phyloP scores from a whole-genome alignment of 306 rosid species.

The Vigna nakashimae region DNA sequence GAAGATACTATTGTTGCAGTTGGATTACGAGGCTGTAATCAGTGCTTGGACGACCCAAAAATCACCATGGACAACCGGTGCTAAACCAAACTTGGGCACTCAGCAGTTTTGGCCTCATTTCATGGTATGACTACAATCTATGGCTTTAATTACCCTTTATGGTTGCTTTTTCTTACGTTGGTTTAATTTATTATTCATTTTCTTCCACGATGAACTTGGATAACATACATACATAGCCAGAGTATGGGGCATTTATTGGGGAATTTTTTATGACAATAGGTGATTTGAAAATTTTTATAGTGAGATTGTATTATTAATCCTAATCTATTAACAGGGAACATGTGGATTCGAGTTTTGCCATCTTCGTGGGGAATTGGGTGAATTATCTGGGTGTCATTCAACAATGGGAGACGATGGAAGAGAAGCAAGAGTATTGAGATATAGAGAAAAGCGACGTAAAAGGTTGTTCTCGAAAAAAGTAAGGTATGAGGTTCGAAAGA shows the following conservation, averaged over 20 bases:
- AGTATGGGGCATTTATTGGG: no score
- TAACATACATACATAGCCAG: no score
- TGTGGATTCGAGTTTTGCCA: slow-evolving; percentile 43
- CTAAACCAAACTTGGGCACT: slow-evolving; percentile 63
- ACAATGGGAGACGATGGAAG: slow-evolving; percentile 66
- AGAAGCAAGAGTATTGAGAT: slow-evolving; percentile 89
- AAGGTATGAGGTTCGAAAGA: slow-evolving; percentile 90
- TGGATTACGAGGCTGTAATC: slow-evolving; percentile 79
- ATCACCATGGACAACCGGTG: slow-evolving; percentile 74
- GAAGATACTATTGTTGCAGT: slow-evolving; percentile 57
- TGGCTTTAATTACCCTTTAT: background rate
- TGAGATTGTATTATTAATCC: no score
- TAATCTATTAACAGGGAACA: slow-evolving; percentile 46
- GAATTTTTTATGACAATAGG: no score
- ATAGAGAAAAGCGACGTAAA: slow-evolving; percentile 85
- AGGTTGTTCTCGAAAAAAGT: slow-evolving; percentile 90
- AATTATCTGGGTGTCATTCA: slow-evolving; percentile 44
- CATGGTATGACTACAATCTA: slow-evolving; percentile 60
- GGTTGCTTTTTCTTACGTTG: background rate
- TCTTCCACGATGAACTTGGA: background rate
- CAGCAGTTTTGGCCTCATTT: slow-evolving; percentile 57
- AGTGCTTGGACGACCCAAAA: slow-evolving; percentile 73
- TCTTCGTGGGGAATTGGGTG: slow-evolving; percentile 50
- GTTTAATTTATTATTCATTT: background rate
- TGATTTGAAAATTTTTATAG: no score